Evolutionary conservation across 208 protist species (phyloP).

Genomic region (Paratrypanosoma confusum): DNA sequence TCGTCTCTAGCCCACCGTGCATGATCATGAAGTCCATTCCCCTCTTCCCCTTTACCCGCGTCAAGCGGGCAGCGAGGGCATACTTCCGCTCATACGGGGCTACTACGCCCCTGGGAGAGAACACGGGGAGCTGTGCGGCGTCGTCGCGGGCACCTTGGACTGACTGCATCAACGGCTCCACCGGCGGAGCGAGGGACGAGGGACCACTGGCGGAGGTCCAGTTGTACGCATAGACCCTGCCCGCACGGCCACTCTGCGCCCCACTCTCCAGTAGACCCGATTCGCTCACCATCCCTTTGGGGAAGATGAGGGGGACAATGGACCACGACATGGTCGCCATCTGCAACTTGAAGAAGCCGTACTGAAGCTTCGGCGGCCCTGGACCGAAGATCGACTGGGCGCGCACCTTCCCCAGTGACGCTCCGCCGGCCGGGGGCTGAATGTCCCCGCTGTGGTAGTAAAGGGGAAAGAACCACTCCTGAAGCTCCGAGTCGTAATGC

Average conservation of each 20-base stretch:
- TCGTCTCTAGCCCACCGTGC: conserved; percentile 55
- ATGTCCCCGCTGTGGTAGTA: background rate
- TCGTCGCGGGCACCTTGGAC: background rate
- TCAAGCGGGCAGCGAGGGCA: conserved; percentile 21
- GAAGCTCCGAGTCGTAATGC: conserved; percentile 43
- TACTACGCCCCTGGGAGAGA: conserved; percentile 43
- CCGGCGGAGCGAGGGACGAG: too few species aligned
- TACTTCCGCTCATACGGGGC: conserved; percentile 76
- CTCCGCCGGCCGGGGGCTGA: too few species aligned
- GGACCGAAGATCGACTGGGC: too few species aligned
- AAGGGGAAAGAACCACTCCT: conserved; percentile 66
- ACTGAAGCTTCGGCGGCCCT: conserved; percentile 7
- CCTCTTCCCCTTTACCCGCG: conserved; percentile 6
- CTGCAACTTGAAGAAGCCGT: conserved; percentile 63
- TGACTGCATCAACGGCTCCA: background rate
- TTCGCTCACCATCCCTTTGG: conserved; percentile 12
- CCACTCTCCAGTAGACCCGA: too few species aligned
- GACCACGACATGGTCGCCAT: conserved; percentile 68
- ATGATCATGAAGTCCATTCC: conserved; percentile 60
- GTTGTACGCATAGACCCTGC: too few species aligned
- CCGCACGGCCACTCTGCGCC: too few species aligned
- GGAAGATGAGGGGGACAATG: conserved; percentile 47
- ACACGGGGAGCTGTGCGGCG: background rate
- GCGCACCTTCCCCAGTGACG: too few species aligned
- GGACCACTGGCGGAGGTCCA: background rate